Conservation (phyloP, 1,284 basidiomycete genomes). For the Cryptococcus depauperatus region DNA sequence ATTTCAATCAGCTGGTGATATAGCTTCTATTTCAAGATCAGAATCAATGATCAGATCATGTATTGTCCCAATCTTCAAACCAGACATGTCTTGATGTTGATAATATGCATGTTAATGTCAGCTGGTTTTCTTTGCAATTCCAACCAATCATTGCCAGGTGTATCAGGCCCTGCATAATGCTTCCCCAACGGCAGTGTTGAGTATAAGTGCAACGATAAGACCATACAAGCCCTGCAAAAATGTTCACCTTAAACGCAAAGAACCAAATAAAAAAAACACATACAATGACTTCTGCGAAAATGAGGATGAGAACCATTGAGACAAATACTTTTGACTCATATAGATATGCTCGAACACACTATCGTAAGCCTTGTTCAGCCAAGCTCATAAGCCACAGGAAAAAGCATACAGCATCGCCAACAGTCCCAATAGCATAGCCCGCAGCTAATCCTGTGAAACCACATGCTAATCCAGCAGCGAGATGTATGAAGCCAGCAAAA, state of each 20-base stretch:
- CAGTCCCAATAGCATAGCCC: conserved; percentile 93
- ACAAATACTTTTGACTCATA: conserved; percentile 64
- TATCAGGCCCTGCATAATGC: conserved; percentile 23
- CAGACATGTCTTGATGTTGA: no score
- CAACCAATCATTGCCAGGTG: no score
- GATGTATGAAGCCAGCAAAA: conserved; percentile 84
- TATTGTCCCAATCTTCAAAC: no score
- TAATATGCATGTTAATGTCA: no score
- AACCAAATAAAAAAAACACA: not conserved
- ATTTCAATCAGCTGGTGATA: no score
- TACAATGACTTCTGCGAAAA: conserved; percentile 48
- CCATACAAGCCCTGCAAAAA: conserved; percentile 48
- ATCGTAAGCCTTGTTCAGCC: not conserved
- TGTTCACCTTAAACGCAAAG: not conserved
- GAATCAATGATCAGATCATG: no score
- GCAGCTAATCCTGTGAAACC: conserved; percentile 58
- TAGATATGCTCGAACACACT: conserved; percentile 51
- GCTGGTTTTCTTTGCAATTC: not conserved
- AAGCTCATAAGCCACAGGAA: not conserved
- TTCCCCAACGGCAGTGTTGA: conserved; percentile 46
- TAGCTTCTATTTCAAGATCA: no score
- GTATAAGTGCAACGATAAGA: conserved; percentile 51
- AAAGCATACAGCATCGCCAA: conserved; percentile 76
- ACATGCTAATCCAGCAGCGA: conserved; percentile 73
- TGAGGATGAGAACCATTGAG: conserved; percentile 54